Evolutionary conservation across 1,139 yeast species (phyloP).

Genomic region (Yamadazyma jaroonii): DNA sequence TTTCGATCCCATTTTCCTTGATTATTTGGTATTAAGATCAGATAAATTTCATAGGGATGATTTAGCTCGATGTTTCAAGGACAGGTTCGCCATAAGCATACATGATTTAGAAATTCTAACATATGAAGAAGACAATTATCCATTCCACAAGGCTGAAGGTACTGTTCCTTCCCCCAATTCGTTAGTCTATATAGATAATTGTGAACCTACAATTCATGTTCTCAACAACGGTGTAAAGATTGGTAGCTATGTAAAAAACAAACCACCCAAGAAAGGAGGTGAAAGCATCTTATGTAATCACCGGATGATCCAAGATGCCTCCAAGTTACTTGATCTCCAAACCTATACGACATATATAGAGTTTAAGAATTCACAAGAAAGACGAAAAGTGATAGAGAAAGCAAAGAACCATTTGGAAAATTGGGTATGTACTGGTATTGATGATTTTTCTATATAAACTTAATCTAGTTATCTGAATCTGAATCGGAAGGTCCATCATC

Average conservation of each 20-base stretch:
- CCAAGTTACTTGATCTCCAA: neutral
- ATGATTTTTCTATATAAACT: slow-evolving; percentile 14
- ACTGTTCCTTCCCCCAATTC: slow-evolving; percentile 36
- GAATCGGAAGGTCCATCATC: slow-evolving; percentile 32
- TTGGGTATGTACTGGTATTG: slow-evolving; percentile 33
- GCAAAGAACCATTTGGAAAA: slow-evolving; percentile 22
- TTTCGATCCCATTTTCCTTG: slow-evolving; percentile 42
- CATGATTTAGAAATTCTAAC: slow-evolving; percentile 20
- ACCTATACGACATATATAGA: slow-evolving; percentile 21
- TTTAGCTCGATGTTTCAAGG: slow-evolving; percentile 52
- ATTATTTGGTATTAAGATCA: slow-evolving; percentile 53
- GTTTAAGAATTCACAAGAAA: slow-evolving; percentile 23
- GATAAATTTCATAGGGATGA: slow-evolving; percentile 28
- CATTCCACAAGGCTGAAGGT: slow-evolving; percentile 21
- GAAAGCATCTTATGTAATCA: slow-evolving; percentile 40
- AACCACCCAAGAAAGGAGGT: slow-evolving; percentile 45
- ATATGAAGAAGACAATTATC: slow-evolving; percentile 23
- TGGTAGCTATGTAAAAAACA: slow-evolving; percentile 46
- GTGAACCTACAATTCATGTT: slow-evolving; percentile 28
- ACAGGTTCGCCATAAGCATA: slow-evolving; percentile 23
- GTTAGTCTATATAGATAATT: slow-evolving; percentile 27
- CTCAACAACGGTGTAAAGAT: slow-evolving; percentile 54
- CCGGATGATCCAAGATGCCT: slow-evolving; percentile 19
- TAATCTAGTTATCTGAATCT: slow-evolving; percentile 10
- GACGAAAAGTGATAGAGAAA: slow-evolving; percentile 23